A percentile compares a stretch with the other conserved stretches of the same genome.
Evolutionary conservation across 2,329 filamentous ascomycete species (phyloP).

Genomic region (Cladosporium sp.): DNA sequence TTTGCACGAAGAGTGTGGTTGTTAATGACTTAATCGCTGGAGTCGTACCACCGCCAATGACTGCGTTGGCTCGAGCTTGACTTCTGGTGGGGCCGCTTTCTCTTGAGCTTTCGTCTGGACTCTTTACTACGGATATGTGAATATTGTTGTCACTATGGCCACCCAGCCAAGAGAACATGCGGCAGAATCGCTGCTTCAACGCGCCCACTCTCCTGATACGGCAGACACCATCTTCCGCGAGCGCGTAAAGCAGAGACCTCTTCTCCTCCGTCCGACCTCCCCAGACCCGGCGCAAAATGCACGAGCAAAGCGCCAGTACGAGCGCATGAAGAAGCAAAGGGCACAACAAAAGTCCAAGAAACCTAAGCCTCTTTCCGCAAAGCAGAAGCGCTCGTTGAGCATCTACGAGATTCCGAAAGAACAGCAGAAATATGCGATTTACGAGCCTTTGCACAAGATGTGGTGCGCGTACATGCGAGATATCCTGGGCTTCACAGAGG

Average conservation of each 20-base stretch:
- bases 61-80: conserved; percentile 10
- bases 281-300: conserved; percentile 59
- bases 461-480: conserved; percentile 88
- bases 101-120: not conserved
- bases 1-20: not conserved
- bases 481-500: conserved; percentile 59
- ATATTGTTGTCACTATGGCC: conserved; percentile 25
- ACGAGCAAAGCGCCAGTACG: conserved; percentile 48
- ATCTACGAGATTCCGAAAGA: conserved; percentile 72
- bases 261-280: conserved; percentile 75
- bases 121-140: not conserved
- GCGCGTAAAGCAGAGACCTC: conserved; percentile 77
- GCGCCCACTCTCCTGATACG: conserved; percentile 75
- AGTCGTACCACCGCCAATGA: conserved; percentile 11
- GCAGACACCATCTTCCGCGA: conserved; percentile 73
- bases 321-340: conserved; percentile 36
- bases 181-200: conserved; percentile 64
- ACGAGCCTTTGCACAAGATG: conserved; percentile 71
- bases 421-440: conserved; percentile 71
- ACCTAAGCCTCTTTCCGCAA: conserved; percentile 71
- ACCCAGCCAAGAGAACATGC: conserved; percentile 32
- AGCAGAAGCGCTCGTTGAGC: conserved; percentile 70
- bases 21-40: not conserved
- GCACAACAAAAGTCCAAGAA: conserved; percentile 46
- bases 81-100: conserved; percentile 8